A percentile compares a stretch with the other conserved stretches of the same genome.
Conservation (phyloP, 2,329 filamentous ascomycete genomes). For the Cytospora piceae region DNA sequence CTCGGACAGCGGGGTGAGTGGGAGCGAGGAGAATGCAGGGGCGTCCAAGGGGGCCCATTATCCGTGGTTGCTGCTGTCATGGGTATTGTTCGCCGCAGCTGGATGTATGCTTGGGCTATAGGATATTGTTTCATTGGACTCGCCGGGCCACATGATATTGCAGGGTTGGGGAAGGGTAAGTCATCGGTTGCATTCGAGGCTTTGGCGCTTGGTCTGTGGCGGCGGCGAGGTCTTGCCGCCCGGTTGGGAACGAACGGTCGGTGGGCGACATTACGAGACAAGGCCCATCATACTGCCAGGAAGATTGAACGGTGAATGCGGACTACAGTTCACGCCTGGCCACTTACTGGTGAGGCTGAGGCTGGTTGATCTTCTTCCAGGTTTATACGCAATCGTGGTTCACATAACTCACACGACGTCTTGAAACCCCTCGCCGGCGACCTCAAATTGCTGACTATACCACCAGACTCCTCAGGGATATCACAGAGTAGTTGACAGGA, state of each 20-base stretch:
- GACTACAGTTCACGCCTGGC: not conserved
- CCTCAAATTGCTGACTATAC: not conserved
- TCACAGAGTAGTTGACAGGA: not conserved
- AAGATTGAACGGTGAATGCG: not conserved
- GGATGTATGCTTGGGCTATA: constrained; percentile 9
- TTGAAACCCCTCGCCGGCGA: not conserved
- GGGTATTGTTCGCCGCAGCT: constrained; percentile 6
- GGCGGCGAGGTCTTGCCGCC: not conserved
- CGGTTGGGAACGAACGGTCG: not conserved
- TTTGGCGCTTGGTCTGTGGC: not conserved
- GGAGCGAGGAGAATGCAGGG: constrained; percentile 9
- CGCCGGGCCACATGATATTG: not conserved
- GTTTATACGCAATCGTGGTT: not conserved
- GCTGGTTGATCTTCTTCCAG: not conserved
- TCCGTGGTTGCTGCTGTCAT: not conserved
- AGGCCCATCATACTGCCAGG: not conserved
- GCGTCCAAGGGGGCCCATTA: not conserved
- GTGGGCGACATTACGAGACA: not conserved
- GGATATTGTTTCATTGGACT: not conserved
- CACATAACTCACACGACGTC: not conserved
- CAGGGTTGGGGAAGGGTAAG: not conserved
- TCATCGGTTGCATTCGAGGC: not conserved
- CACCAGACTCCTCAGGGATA: not conserved
- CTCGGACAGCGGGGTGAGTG: constrained; percentile 26
- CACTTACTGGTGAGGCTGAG: not conserved